phyloP scores from a whole-genome alignment of 805 yeast genomes.

The Nakazawaea populi region DNA sequence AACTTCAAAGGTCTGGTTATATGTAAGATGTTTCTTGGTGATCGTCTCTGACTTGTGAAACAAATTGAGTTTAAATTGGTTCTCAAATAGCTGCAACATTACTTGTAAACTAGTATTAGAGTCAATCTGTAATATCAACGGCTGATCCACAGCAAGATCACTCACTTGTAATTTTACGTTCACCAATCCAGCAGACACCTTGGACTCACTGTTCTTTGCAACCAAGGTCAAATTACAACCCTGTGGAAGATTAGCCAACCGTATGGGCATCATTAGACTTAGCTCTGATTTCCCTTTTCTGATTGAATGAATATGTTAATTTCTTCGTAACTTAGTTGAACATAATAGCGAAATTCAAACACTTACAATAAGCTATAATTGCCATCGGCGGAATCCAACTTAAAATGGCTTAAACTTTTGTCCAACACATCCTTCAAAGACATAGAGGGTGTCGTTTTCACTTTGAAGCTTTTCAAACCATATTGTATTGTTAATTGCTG shows the following conservation, averaged over 20 bases:
- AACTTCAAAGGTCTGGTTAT: conserved; percentile 1
- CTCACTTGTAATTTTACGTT: conserved; percentile 19
- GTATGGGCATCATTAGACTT: conserved; percentile 34
- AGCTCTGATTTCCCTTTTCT: conserved; percentile 22
- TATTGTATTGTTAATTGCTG: not conserved
- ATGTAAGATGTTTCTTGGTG: not conserved
- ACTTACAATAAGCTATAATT: conserved; percentile 11
- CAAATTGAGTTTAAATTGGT: conserved; percentile 4
- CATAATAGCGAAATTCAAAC: not conserved
- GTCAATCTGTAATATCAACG: conserved; percentile 11
- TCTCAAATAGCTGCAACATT: conserved; percentile 16
- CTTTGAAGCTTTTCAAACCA: conserved; percentile 19
- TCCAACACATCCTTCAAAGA: conserved; percentile 30
- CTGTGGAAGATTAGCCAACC: conserved; percentile 35
- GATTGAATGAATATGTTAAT: no score
- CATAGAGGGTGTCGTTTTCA: conserved; percentile 28
- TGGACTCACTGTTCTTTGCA: not conserved
- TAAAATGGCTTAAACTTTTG: conserved; percentile 31
- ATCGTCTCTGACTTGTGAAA: conserved; percentile 8
- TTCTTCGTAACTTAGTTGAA: no score
- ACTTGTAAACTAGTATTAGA: conserved; percentile 10
- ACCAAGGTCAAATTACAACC: conserved; percentile 35
- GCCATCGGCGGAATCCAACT: conserved; percentile 17
- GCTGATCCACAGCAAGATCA: conserved; percentile 14
- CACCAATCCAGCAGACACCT: conserved; percentile 7